phyloP scores from a whole-genome alignment of 192 early-diverging fungal genomes.

The Obelidium mucronatum region DNA sequence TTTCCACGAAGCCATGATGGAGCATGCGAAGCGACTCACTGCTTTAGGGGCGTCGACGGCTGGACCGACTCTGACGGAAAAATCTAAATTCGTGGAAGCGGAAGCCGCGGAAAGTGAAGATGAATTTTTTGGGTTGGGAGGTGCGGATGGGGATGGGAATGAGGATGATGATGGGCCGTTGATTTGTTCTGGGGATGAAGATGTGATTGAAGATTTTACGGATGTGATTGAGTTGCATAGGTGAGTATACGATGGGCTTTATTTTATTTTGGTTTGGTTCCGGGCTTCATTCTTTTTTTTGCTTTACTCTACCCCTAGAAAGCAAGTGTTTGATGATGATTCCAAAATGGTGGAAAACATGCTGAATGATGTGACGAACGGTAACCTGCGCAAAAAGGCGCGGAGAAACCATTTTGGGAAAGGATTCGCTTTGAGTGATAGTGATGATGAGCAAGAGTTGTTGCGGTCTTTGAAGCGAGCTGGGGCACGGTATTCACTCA shows the following conservation, averaged over 20 bases:
- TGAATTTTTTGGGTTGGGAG: conserved; percentile 43
- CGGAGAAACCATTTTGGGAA: conserved; percentile 15
- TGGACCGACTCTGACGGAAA: conserved; percentile 13
- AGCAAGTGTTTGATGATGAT: conserved; percentile 39
- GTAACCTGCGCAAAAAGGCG: conserved; percentile 45
- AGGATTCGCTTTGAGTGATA: conserved; percentile 37
- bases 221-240: conserved; percentile 41
- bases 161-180: conserved; percentile 28
- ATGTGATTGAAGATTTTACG: conserved; percentile 41
- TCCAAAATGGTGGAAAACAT: conserved; percentile 37
- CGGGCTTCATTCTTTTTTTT: conserved; percentile 13
- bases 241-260: conserved; percentile 22
- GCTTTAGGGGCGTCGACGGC: background rate
- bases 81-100: conserved; percentile 32
- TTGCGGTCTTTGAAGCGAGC: conserved; percentile 28
- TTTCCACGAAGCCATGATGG: background rate
- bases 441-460: conserved; percentile 44
- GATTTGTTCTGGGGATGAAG: conserved; percentile 37
- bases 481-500: conserved; percentile 1
- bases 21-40: background rate
- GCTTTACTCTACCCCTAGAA: no score
- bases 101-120: conserved; percentile 44
- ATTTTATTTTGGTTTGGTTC: background rate
- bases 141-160: conserved; percentile 40
- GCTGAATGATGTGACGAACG: conserved; percentile 49